These are phyloP conservation scores for Aspergillus sp. DNA, from an alignment of 2,329 filamentous ascomycete genomes.

Conservation along the genomic window DNA sequence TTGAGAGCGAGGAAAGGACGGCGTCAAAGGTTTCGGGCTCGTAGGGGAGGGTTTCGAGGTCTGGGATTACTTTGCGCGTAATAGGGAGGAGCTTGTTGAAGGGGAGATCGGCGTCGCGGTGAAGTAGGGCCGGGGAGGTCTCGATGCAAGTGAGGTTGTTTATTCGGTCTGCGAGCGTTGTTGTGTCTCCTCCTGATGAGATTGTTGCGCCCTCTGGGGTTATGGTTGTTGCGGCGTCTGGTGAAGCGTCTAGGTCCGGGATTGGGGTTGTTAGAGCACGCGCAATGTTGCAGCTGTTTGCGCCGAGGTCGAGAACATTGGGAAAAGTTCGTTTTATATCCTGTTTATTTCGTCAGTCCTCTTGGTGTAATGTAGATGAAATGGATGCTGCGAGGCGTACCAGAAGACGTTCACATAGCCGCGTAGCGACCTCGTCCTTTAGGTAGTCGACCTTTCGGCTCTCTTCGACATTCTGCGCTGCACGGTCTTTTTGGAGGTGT, in stretches of 20 bases:
- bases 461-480: constrained; percentile 66
- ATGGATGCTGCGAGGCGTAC: constrained; percentile 46
- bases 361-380: neutral
- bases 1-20: constrained; percentile 80
- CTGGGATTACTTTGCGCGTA: constrained; percentile 69
- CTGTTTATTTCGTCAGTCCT: constrained; percentile 44
- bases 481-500: constrained; percentile 87
- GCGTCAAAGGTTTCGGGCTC: constrained; percentile 78
- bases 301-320: constrained; percentile 84
- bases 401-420: constrained; percentile 81
- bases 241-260: constrained; percentile 26
- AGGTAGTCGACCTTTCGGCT: constrained; percentile 87
- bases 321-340: constrained; percentile 90
- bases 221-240: neutral
- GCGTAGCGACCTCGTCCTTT: constrained; percentile 83
- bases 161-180: constrained; percentile 64
- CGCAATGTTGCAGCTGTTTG: constrained; percentile 93
- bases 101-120: constrained; percentile 65
- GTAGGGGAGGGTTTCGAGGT: constrained; percentile 70
- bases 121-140: constrained; percentile 72
- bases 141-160: constrained; percentile 77
- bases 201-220: neutral
- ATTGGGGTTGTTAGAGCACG: constrained; percentile 71
- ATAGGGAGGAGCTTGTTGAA: constrained; percentile 76
- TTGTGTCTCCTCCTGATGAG: constrained; percentile 48